A percentile compares a stretch with the other conserved stretches of the same genome.
phyloP scores from a whole-genome alignment of 305 asterid genomes.

The Fraxinus dipetala region DNA sequence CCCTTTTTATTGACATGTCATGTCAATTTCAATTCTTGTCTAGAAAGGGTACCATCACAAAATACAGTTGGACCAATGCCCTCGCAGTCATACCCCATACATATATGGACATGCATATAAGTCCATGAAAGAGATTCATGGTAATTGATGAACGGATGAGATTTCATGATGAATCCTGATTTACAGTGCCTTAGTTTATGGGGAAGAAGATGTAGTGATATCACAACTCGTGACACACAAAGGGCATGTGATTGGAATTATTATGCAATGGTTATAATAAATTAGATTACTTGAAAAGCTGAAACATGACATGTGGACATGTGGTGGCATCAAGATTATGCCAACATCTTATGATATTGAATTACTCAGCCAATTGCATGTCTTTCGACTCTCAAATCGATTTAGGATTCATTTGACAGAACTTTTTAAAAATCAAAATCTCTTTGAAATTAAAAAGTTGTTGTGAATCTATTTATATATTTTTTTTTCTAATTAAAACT shows the following conservation, averaged over 20 bases:
- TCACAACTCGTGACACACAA: background rate
- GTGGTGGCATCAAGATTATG: background rate
- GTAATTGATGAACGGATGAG: background rate
- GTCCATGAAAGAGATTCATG: slow-evolving; percentile 9
- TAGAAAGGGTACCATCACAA: background rate
- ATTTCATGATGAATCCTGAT: slow-evolving; percentile 9
- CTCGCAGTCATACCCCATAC: background rate
- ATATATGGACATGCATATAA: background rate
- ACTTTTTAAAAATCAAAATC: too few relatives aligned
- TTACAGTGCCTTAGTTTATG: background rate
- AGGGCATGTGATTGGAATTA: background rate
- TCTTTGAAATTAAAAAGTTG: too few relatives aligned
- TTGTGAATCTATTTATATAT: too few relatives aligned
- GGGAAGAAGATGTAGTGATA: background rate
- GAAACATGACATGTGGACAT: background rate
- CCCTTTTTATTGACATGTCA: background rate
- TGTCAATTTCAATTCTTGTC: background rate
- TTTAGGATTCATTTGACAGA: too few relatives aligned
- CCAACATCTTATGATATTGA: too few relatives aligned
- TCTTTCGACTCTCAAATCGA: too few relatives aligned
- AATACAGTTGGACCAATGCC: background rate
- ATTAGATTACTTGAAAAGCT: background rate
- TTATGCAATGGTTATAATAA: too few relatives aligned
- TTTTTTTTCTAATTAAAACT: too few relatives aligned
- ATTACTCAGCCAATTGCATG: too few relatives aligned